Conservation (phyloP, 129 eudicot genomes). For the Kitagawia praeruptora region DNA sequence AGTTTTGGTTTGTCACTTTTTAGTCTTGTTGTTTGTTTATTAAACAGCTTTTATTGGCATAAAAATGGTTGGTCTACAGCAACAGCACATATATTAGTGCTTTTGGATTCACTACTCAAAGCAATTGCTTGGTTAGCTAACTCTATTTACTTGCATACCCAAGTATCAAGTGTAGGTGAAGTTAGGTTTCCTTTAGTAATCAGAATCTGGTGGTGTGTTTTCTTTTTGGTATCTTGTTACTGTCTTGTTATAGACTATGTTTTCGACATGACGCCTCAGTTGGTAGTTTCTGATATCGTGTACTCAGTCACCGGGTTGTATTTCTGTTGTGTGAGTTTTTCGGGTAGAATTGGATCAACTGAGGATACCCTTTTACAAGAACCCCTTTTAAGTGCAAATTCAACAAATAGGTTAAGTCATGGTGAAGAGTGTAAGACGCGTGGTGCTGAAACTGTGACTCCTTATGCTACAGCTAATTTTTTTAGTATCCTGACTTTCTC, state of each 20-base stretch:
- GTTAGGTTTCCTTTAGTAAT: conserved; percentile 42
- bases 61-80: conserved; percentile 63
- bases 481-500: conserved; percentile 53
- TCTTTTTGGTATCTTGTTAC: conserved; percentile 46
- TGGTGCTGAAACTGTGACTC: conserved; percentile 21
- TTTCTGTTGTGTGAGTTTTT: conserved; percentile 46
- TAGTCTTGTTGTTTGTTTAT: conserved; percentile 43
- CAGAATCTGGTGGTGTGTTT: conserved; percentile 72
- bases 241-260: conserved; percentile 45
- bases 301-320: conserved; percentile 30
- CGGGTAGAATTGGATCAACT: conserved; percentile 17
- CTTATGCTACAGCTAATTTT: conserved; percentile 38
- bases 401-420: conserved; percentile 8
- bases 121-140: conserved; percentile 46
- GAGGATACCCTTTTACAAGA: conserved; percentile 46
- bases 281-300: conserved; percentile 48
- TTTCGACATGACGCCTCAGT: conserved; percentile 22
- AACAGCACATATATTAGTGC: conserved; percentile 40
- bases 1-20: conserved; percentile 30
- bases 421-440: conserved; percentile 33
- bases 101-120: conserved; percentile 40
- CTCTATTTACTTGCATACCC: conserved; percentile 36
- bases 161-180: conserved; percentile 17
- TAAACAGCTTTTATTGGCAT: conserved; percentile 52
- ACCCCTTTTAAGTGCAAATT: conserved; percentile 43